Base-by-base conservation (phyloP, 2,329 filamentous ascomycete species). In the Periglandula ipomoeae region DNA sequence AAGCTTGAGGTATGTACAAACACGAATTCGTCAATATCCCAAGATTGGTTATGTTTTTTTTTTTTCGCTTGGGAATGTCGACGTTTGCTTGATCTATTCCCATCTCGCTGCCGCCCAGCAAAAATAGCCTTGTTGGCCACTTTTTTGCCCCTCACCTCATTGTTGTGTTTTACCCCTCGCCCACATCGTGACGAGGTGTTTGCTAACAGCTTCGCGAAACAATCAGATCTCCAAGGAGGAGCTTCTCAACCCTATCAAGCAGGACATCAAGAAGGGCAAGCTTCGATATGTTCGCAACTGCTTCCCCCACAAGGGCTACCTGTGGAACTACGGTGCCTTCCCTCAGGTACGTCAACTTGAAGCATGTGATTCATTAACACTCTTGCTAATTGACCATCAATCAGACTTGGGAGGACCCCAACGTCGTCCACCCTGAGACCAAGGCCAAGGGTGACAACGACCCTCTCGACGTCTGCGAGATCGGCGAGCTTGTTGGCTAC, bases 281-380 rank as follows among this genome's bases (percentile, higher is more conserved):
- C 89, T 97, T 64, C 88, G 93, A 66, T 98, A 85, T 70, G 93
- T 98, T 69, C 89, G 93, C 76, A 98, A 98, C 85, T 98, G 93
- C 85, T 98, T 98, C 82, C 93, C 93, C 63, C 93, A 98, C 86
- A 97, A 98, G 83, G 93, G 93, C 59, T 98, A 98, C 75, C 88
- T 98, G 63, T 98, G 93, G 93, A 98, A 98, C 83, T 98, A 98
- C 75, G 93, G 93, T 76, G 90, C 90, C 72, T 97, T 98, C 84
- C 93, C 93, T 63, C 89, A 93, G 79, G 89, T 93, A 79, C 66
- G 78, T 22, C 34, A 63, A 34, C 48, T 47, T 32, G 53, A 43
- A 15, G 10, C 38, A 15, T 47, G 6, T 24, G 13, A 37, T 8
- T 43, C 24, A 22, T 32, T 9, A 32, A 13, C 20, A n/a, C n/a